Conservation (phyloP, 176 grass and related monocot genomes). For the Cenchrus purpureus region DNA sequence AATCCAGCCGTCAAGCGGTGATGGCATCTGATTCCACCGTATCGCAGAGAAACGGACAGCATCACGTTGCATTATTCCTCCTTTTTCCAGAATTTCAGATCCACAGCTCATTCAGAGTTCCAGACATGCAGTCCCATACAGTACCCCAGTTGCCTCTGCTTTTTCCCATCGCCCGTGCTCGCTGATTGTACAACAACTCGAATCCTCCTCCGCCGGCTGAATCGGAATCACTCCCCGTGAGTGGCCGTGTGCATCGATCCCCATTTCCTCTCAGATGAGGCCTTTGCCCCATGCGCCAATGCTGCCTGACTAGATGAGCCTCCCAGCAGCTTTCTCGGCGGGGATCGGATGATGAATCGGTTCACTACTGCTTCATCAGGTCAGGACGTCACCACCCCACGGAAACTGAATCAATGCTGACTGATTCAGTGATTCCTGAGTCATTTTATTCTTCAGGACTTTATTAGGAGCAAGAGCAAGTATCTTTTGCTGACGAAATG, state of each 20-base stretch:
- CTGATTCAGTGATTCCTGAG: background rate
- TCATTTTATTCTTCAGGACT: background rate
- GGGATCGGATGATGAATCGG: background rate
- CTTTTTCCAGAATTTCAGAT: background rate
- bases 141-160: background rate
- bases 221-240: conserved; percentile 33
- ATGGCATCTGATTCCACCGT: conserved; percentile 2
- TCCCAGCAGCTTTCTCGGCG: background rate
- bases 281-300: background rate
- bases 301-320: conserved; percentile 42
- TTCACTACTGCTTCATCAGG: background rate
- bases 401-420: background rate
- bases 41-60: background rate
- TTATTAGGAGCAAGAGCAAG: background rate
- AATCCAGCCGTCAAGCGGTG: background rate
- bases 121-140: background rate
- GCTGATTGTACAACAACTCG: conserved; percentile 34
- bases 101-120: background rate
- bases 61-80: conserved; percentile 4
- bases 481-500: background rate
- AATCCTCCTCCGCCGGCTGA: background rate
- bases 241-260: conserved; percentile 2
- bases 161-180: background rate
- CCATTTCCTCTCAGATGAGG: background rate
- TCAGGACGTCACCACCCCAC: conserved; percentile 5